Evolutionary conservation across 2,329 filamentous ascomycete genomes (phyloP), one percentile per base, ranked within the genome.

Genomic region (Cercospora janseana): DNA sequence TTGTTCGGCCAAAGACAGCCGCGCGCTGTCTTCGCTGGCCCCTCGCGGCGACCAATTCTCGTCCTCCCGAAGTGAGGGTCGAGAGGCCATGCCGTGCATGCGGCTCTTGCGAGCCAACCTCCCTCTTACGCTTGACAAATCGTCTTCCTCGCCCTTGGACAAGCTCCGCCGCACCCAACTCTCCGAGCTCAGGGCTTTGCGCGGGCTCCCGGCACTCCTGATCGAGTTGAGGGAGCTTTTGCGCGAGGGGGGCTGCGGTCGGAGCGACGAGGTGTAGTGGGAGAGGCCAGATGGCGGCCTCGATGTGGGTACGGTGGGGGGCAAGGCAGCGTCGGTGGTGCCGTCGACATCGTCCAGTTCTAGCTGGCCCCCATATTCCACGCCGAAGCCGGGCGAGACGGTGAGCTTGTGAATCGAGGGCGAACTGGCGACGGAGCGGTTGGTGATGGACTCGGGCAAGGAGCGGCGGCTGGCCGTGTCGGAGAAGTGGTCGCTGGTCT

Each of bases 221-320:
- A 44, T 40, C 8, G 46, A 47, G 8, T 52, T 54, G n/a, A 54
- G 29, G 2, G 55, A 59, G 46, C 58, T 58, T 28, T 47, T 53
- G 37, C 56, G 52, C 24, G 56, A 59, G 21, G 37, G 32, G 2
- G 49, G 38, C 12, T 47, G 49, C 29, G 56, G 55, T n/a, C 38
- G 46, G 23, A 59, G 49, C 13, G 52, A 50, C 18, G n/a, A n/a
- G 18, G 12, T 20, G 34, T n/a, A 13, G 45, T 32, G 72, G 20
- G 87, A 90, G 61, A 83, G 81, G 46, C 87, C 87, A 43, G 86
- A 88, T 0, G 87, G 87, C 6, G 85, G 86, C 67, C 91, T 91
- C 24, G 88, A 81, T 24, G 91, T 95, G 57, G 86, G 84, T 60
- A 65, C 56, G 4, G 53, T 61, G 2, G 63, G 63, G 16, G 63